Percentiles rank a stretch among this genome's conserved stretches.
phyloP scores from a whole-genome alignment of 164 flowering plant genomes.

The Hamamelis virginiana region DNA sequence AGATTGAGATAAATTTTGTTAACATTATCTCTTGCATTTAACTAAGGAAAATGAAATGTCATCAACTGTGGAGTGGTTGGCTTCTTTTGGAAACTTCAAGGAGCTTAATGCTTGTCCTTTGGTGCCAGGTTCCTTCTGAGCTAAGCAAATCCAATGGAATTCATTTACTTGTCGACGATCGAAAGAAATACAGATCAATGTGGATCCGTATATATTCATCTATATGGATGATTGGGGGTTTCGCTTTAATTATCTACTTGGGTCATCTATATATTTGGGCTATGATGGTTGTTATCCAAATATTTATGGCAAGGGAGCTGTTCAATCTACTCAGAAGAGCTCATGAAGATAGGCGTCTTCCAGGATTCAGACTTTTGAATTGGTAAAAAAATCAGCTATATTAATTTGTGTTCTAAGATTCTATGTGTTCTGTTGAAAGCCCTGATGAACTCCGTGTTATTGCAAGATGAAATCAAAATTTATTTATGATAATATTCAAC shows the following conservation, averaged over 20 bases:
- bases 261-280: slow-evolving; percentile 97
- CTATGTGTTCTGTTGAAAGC: too few relatives aligned
- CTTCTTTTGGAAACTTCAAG: too few relatives aligned
- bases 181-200: slow-evolving; percentile 78
- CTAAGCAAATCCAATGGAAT: slow-evolving; percentile 52
- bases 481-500: neutral
- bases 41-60: too few relatives aligned
- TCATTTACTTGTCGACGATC: slow-evolving; percentile 73
- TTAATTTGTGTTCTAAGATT: too few relatives aligned
- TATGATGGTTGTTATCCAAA: slow-evolving; percentile 90
- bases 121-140: slow-evolving; percentile 50
- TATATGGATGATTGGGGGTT: slow-evolving; percentile 92
- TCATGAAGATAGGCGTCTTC: slow-evolving; percentile 79
- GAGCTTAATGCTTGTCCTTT: neutral
- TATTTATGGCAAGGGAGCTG: slow-evolving; percentile 85
- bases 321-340: slow-evolving; percentile 78
- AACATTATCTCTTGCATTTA: too few relatives aligned
- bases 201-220: slow-evolving; percentile 70
- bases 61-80: too few relatives aligned
- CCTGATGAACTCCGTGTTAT: too few relatives aligned
- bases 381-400: slow-evolving; percentile 48
- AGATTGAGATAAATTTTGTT: too few relatives aligned
- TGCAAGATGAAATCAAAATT: too few relatives aligned
- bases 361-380: slow-evolving; percentile 91
- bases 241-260: slow-evolving; percentile 72